Evolutionary conservation across 352 stramenopile genomes (phyloP), one percentile per base, ranked within the genome.

Genomic region (Phytopythium oedochilum): DNA sequence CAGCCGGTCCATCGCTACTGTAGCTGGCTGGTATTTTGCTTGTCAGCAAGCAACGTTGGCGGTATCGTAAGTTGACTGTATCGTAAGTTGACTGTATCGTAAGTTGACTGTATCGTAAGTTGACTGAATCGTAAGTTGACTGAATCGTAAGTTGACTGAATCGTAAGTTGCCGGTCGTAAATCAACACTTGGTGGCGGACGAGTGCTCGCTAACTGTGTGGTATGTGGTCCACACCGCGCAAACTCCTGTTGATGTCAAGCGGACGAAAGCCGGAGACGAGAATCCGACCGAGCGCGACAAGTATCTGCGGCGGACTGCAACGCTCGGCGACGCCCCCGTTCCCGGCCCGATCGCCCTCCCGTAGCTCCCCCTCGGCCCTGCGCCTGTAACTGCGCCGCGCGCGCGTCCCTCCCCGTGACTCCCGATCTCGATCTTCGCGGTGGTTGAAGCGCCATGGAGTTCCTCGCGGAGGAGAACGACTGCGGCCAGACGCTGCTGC

Each of bases 401-500:
- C 6, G 17, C 0, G 4, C 44, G 15, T 15, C 7, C 25, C 15
- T 17, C 26, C 23, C 28, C 7, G 0, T 22, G n/a, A n/a, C n/a
- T 20, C 6, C 36, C 39, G 39, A 18, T 9, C 25, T 17, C 42
- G 11, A 9, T 18, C 5, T 3, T 2, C 26, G 45, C 45, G n/a
- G 3, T 20, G 10, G 46, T 42, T 32, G 44, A 36, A 40, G 31
- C 28, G 38, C 25, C 11, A 94, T 95, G 84, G 87, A 92, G 73
- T 92, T 96, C 55, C 81, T 96, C 46, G 84, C 84, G 6, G 79
- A 95, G 55, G 88, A 97, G 56, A 98, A 98, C 61, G 78, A 98
- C 57, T 98, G 95, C 80, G 95, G 94, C 1, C 88, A 97, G 76
- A 97, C 92, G 60, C 78, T 98, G 57, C 74, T 98, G 70, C 82